Evolutionary conservation across 1,139 yeast genomes (phyloP).

Genomic region (Fermentozyma sake): DNA sequence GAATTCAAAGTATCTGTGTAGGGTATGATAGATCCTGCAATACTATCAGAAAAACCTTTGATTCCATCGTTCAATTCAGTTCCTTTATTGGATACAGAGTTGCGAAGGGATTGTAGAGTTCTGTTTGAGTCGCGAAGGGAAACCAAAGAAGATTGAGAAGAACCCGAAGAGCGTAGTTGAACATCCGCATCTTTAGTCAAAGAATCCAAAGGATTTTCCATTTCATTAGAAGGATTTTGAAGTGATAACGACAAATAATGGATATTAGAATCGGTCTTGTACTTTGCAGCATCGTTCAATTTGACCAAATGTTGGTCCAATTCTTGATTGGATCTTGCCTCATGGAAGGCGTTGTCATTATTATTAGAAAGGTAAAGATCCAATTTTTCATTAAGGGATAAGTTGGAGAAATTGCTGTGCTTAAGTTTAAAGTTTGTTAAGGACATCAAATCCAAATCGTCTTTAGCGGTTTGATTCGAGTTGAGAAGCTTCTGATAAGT

Average conservation of each 20-base stretch:
- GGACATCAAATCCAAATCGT: conserved; percentile 17
- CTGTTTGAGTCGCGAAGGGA: conserved; percentile 37
- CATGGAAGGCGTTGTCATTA: conserved; percentile 7
- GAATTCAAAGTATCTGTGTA: too few species aligned
- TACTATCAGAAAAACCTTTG: conserved; percentile 39
- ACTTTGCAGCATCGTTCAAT: conserved; percentile 24
- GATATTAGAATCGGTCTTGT: conserved; percentile 30
- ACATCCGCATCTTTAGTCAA: conserved; percentile 27
- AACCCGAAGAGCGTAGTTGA: conserved; percentile 33
- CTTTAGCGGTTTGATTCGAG: conserved; percentile 4
- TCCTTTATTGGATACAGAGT: conserved; percentile 23
- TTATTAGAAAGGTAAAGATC: conserved; percentile 27
- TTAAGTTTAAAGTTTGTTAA: conserved; percentile 20
- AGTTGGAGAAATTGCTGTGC: conserved; percentile 22
- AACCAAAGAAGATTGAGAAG: conserved; percentile 44
- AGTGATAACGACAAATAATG: conserved; percentile 33
- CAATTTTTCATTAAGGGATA: conserved; percentile 38
- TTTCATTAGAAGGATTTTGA: conserved; percentile 19
- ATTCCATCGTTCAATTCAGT: conserved; percentile 41
- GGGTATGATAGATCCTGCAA: conserved; percentile 32
- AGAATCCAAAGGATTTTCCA: conserved; percentile 35
- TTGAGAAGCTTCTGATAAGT: conserved; percentile 14
- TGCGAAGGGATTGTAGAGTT: conserved; percentile 23
- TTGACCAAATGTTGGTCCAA: conserved; percentile 35
- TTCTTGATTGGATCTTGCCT: conserved; percentile 15